Evolutionary conservation across 257 asterid genomes (phyloP), one percentile per base, ranked within the genome.

Genomic region (Solanum bulbocastanum): DNA sequence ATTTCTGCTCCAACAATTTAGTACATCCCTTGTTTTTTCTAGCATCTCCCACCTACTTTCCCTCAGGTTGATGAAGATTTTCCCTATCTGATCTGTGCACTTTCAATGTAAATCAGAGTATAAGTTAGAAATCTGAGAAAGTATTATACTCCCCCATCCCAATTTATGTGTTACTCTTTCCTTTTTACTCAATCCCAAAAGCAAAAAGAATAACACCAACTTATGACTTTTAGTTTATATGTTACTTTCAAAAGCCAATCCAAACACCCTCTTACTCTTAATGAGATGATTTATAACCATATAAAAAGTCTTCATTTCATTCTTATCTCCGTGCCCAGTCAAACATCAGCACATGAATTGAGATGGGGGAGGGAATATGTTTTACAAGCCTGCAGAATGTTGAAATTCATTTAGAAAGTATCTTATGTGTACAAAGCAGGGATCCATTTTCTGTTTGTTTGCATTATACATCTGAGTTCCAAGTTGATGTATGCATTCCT

Each of bases 401-500:
- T 82, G 86, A 82, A 82, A 49, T 82, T 49, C 1, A 5, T 81
- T 81, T 46, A 9, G 22, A 18, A 30, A 46, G 40, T 81, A 46
- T 46, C 27, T 49, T 46, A 46, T 81, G 11, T 49, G 42, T 46
- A 52, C 69, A 81, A 30, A 49, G 86, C 25, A 69, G 88, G 15
- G 84, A 23, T 89, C 73, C 85, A 76, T 35, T 60, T 68, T 83
- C 60, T 87, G 81, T 27, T 62, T 83, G 86, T 86, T 58, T 44
- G 20, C 32, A 46, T 82, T 82, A 82, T 82, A 32, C 85, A 81
- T 81, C 42, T 49, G 85, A 32, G 86, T 37, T 32, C 71, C 71
- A 49, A 82, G 32, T 82, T 82, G 71, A 82, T 82, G 86, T 32
- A 82, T 82, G 39, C 58, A 83, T 92, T 71, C 87, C 88, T 86